Evolutionary conservation across 768 basidiomycete species (phyloP), one percentile per base, ranked within the genome.

Genomic region (Leucocoprinus leucothites): DNA sequence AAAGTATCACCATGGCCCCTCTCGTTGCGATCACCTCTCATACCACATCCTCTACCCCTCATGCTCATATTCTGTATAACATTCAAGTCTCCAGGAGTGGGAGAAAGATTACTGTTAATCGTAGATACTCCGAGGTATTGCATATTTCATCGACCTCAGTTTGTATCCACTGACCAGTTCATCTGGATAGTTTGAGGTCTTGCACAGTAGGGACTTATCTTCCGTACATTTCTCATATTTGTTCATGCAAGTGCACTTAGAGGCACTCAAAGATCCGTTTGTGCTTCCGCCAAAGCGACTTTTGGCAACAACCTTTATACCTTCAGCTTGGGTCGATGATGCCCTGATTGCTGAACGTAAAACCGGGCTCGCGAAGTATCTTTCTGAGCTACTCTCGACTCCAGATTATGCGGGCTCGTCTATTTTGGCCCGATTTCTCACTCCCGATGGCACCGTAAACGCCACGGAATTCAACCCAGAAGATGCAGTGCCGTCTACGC

Each of bases 31-130:
- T 77, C 62, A 66, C 63, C 41, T 62, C 66, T 8, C 79, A 81
- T 60, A 79, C 79, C 4, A 79, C 77, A 5, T 67, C 77, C 6
- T 81, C 78, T 1, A 59, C 57, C 9, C 79, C 79, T n/a, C 68
- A 72, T 18, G 76, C 79, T 8, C 79, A 81, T 58, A 72, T 81
- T 59, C 65, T 78, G 13, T 81, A 81, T 58, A 63, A 64, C 18
- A 62, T 81, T 13, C 64, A 75, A 42, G 67, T 74, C 21, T 67
- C 63, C 9, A 58, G 63, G 16, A 60, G 66, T 36, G 75, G 72
- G 11, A 66, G 63, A 9, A 63, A 65, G 41, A 66, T 59, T 8
- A 55, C 60, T 18, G 60, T 67, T 5, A 41, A 71, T 25, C 64
- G 69, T 47, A 68, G 76, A 43, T 80, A 78, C 66, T 80, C 79